These are phyloP conservation scores for Fragilaria crotonensis DNA, from an alignment of 108 stramenopile species.

Conservation along the genomic window DNA sequence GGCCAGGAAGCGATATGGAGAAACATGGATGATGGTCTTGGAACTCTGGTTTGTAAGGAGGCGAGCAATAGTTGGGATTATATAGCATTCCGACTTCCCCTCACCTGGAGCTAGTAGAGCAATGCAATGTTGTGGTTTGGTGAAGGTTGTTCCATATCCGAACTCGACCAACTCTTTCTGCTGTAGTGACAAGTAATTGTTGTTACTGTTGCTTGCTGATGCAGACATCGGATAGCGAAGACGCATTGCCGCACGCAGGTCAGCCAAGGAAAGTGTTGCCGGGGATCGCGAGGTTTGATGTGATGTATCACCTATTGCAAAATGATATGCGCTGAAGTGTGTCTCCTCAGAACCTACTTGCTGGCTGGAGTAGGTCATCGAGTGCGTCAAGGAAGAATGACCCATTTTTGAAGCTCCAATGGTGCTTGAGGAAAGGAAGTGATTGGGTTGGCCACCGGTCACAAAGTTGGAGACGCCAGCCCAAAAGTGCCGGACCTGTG, in stretches of 20 bases:
- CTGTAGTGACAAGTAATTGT: not conserved
- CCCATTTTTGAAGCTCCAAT: not conserved
- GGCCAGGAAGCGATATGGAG: too few relatives aligned
- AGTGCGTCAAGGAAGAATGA: not conserved
- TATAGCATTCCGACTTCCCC: too few relatives aligned
- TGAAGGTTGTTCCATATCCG: not conserved
- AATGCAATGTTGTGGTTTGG: not conserved
- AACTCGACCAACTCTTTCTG: not conserved
- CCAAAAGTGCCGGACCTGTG: not conserved
- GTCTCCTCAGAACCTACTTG: not conserved
- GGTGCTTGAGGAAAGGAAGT: not conserved
- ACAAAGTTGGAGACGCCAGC: not conserved
- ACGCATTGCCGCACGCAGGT: not conserved
- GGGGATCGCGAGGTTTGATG: not conserved
- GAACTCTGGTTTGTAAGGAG: too few relatives aligned
- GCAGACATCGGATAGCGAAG: not conserved
- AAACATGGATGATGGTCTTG: too few relatives aligned
- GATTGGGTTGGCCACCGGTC: not conserved
- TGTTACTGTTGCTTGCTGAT: not conserved
- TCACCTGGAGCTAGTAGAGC: not conserved
- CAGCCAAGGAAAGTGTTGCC: not conserved
- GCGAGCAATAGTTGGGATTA: too few relatives aligned
- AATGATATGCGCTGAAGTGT: not conserved
- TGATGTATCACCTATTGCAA: not conserved
- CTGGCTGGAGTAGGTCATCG: not conserved